These are phyloP conservation scores for Boletus eberwhitei DNA, from an alignment of 768 basidiomycete species.

Conservation along the genomic window DNA sequence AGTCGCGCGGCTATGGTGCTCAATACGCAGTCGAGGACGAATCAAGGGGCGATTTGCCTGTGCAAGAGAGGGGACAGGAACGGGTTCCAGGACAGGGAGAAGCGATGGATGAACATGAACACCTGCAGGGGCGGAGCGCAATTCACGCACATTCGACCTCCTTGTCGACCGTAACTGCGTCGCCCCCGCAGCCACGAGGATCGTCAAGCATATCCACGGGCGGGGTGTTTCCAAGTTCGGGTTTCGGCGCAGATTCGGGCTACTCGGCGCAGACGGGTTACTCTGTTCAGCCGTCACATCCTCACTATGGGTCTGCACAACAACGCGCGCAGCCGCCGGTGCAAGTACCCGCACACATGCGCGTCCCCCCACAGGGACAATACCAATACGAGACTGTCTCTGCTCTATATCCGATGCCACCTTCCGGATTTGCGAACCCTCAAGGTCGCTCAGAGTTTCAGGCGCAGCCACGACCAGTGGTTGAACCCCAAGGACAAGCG, in stretches of 20 bases:
- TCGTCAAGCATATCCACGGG: not conserved
- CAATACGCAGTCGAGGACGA: not conserved
- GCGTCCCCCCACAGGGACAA: slow-evolving; percentile 6
- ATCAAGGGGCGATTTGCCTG: not conserved
- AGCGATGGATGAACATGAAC: not conserved
- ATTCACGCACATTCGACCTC: slow-evolving; percentile 24
- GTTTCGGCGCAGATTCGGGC: not conserved
- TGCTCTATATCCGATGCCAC: not conserved
- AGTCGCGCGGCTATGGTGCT: not conserved
- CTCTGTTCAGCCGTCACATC: not conserved
- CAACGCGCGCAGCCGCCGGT: slow-evolving; percentile 10
- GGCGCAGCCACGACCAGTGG: not conserved
- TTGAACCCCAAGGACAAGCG: not conserved
- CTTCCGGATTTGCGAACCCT: not conserved
- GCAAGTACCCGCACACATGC: not conserved
- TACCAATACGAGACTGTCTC: slow-evolving; percentile 4
- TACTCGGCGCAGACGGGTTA: slow-evolving; percentile 2
- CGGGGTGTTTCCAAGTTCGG: not conserved
- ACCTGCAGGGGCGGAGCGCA: not conserved
- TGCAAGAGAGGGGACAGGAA: slow-evolving; percentile 1
- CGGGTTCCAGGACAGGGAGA: not conserved
- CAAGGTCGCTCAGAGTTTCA: not conserved
- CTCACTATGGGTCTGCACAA: slow-evolving; percentile 5
- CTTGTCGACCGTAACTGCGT: slow-evolving; percentile 23
- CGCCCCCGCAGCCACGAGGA: slow-evolving; percentile 11